Evolutionary conservation across 306 rosid species (phyloP), one percentile per base, ranked within the genome.

Genomic region (Delonix regia): DNA sequence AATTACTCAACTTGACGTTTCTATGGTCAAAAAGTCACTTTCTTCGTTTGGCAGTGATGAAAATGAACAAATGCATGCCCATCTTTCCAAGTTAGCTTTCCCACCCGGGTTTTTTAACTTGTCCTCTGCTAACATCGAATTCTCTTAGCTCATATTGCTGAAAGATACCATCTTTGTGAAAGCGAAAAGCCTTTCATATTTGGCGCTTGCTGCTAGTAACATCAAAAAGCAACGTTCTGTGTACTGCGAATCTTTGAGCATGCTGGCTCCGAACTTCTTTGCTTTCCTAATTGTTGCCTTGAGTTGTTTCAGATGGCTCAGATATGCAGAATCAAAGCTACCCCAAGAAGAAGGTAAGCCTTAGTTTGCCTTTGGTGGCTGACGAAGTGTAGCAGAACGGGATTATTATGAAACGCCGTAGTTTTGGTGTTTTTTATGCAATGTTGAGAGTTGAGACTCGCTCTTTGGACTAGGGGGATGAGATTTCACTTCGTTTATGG

Each of bases 261-360:
- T 85, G 83, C 42, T 62, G 38, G 39, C 72, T 25, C 48, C 30
- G 21, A 69, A 18, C 68, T 70, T 61, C 68, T 78, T 78, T 21
- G 62, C 64, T 74, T 69, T 85, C 62, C 65, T 69, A 74, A 25
- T 85, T 82, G 16, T 74, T 45, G 56, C 79, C 4, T 49, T 78
- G 49, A 53, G 72, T 69, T 85, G 81, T 19, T 81, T 85, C 70
- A 51, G 44, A 36, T 75, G 66, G 64, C 39, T 84, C 1, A 39
- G 64, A 28, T 78, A 27, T 47, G 76, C 85, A 69, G 63, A 81
- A 69, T 81, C 83, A 24, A 81, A 69, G 28, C 78, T 85, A 21
- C 83, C 85, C 6, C 81, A 69, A 44, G 56, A 74, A 12, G 88
- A 85, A 80, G 80, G 88, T 81, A 85, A 34, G 22, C 51, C 59